Base-by-base conservation (phyloP, 306 rosid genomes). In the Calophaca sinica region DNA sequence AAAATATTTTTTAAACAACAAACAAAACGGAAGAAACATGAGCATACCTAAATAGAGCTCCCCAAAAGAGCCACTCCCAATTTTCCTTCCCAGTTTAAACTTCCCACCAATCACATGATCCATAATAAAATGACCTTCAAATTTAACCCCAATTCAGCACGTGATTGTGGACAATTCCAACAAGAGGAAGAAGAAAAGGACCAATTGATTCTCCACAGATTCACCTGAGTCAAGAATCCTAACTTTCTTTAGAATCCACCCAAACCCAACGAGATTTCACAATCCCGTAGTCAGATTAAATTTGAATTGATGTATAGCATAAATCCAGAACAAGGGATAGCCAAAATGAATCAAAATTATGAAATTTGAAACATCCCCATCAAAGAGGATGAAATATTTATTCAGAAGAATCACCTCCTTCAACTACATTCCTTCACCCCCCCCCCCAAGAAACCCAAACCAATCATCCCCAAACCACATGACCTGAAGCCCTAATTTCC, bases 1-100 rank as follows among this genome's bases (percentile, higher is more conserved):
- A 9, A 35, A 49, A 61, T 11, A 29, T 36, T 14, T 35, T n/a
- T 11, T 9, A 48, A 62, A 61, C 2, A 36, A 0, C 41, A 26
- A 33, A 44, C 6, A 32, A 44, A 28, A 70, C n/a, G n/a, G 50
- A 71, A 70, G 14, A 71, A 70, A 26, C 46, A 52, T 41, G 68
- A 41, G 3, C 73, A 54, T 42, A 89, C 99, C 97, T 83, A 96
- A 53, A 90, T 92, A 96, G 31, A 96, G 99, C 88, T 96, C 99
- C 60, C 99, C 99, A 68, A 96, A 96, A 68, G 99, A 96, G 59
- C 99, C 99, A 80, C 99, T 92, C 41, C 99, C 99, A 83, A 96
- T 96, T 88, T 96, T 96, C 86, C 97, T 91, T 75, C 99, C 99
- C 28, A 96, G 84, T 86, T 90, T 96, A 77, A 96, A 96, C 88